Evolutionary conservation across 2,329 filamentous ascomycete genomes (phyloP), one percentile per base, ranked within the genome.

Genomic region (Tolypocladium paradoxum): DNA sequence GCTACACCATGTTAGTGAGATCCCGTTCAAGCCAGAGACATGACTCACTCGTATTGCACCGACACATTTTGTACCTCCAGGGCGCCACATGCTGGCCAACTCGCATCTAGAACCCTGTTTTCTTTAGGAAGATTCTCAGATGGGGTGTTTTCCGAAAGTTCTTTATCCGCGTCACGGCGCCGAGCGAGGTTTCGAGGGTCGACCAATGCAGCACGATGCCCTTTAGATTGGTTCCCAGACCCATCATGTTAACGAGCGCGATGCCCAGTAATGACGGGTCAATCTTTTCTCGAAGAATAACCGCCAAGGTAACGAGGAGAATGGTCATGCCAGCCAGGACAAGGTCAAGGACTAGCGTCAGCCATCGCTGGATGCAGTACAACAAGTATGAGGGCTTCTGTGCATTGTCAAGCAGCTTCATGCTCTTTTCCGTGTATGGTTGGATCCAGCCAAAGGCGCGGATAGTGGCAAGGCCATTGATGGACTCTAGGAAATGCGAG

Each of bases 311-410:
- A 1, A 66, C 60, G 0, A 67, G 58, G 4, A 67, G 50, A 4
- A 77, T 65, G 0, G 74, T 74, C 31, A 81, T 65, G 2, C 63
- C 69, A 0, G 76, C 76, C 2, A 79, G 75, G 1, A 79, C 65
- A 34, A 81, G 60, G 51, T 80, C 73, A 6, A 82, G 54, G 0
- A 78, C 76, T 1, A 82, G 62, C 0, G 68, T 72, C 2, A 81
- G 67, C 78, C 78, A 81, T 38, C 74, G 65, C 53, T 82, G 78
- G 9, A 79, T 73, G 18, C 72, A 70, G 49, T 71, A 74, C 34
- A 81, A 68, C 3, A 79, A 68, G 56, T 81, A 82, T 35, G 73
- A 74, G 1, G 78, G 78, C 49, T 73, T 70, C 54, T 81, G 78
- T 0, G 77, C 76, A 3, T 66, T 63, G 49, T 81, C 72, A 3